Percentiles rank a stretch among this genome's conserved stretches.
phyloP scores from a whole-genome alignment of 2,329 filamentous ascomycete species.

The Phaeoacremonium minimum region DNA sequence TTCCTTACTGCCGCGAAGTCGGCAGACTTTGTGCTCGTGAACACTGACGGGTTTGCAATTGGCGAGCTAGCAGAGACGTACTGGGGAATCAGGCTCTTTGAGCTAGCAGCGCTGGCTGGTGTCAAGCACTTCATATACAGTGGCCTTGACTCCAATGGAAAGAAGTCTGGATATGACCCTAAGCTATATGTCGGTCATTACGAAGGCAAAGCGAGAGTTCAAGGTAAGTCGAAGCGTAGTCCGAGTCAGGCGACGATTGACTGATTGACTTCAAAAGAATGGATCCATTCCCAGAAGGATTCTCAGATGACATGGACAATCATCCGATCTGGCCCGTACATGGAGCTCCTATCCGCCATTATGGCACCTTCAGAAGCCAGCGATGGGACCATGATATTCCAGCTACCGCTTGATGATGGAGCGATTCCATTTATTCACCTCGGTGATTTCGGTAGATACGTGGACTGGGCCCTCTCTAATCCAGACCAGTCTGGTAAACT shows the following conservation, averaged over 20 bases:
- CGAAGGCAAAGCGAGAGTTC: conserved; percentile 28
- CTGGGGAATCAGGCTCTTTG: conserved; percentile 38
- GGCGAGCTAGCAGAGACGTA: conserved; percentile 48
- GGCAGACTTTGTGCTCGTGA: conserved; percentile 38
- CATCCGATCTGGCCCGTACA: conserved; percentile 19
- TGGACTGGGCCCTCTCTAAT: conserved; percentile 23
- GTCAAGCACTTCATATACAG: conserved; percentile 40
- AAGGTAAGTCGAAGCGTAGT: conserved; percentile 13
- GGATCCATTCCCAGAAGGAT: conserved; percentile 5
- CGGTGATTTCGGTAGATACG: conserved; percentile 22
- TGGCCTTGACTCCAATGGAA: conserved; percentile 43
- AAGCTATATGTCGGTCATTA: conserved; percentile 43
- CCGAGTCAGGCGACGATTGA: too few species aligned
- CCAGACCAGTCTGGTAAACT: conserved; percentile 17
- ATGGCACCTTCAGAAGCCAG: conserved; percentile 1
- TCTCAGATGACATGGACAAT: conserved; percentile 10
- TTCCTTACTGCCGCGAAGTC: conserved; percentile 1
- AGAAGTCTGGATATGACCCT: conserved; percentile 40
- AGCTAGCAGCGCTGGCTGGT: conserved; percentile 35
- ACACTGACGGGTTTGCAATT: conserved; percentile 48
- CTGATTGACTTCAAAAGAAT: conserved; percentile 1
- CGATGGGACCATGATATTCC: conserved; percentile 6
- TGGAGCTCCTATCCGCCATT: conserved; percentile 13
- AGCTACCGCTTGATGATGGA: conserved; percentile 15
- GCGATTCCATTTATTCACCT: conserved; percentile 21